phyloP scores from a whole-genome alignment of 108 stramenopile genomes.

The Schizochytrium sp. region DNA sequence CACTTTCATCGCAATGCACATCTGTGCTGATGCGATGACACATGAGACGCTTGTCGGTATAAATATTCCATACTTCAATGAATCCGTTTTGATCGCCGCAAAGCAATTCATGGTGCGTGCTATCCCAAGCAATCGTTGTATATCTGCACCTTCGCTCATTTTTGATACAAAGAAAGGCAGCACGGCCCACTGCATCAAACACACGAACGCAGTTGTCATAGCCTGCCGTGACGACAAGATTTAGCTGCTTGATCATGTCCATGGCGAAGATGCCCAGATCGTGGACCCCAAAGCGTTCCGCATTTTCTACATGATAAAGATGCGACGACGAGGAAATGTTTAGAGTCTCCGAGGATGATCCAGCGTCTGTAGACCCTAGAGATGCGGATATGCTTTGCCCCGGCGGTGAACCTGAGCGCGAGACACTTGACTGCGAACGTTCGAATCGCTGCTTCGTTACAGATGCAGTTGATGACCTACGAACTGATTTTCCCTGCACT shows the following conservation, averaged over 20 bases:
- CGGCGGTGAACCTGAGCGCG: too few relatives aligned
- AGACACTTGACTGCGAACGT: neutral
- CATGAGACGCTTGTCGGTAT: neutral
- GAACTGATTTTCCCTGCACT: neutral
- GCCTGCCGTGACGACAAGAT: neutral
- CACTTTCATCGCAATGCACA: neutral
- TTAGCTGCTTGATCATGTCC: neutral
- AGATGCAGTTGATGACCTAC: neutral
- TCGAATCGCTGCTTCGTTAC: neutral
- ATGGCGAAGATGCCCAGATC: neutral
- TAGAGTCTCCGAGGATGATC: too few relatives aligned
- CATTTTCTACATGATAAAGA: neutral
- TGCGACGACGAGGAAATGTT: too few relatives aligned
- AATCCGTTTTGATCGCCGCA: neutral
- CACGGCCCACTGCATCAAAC: neutral
- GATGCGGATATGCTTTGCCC: too few relatives aligned
- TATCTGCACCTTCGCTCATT: neutral
- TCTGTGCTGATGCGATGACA: neutral
- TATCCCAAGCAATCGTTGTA: neutral
- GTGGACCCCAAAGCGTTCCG: neutral
- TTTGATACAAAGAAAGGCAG: neutral
- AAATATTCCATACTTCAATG: neutral
- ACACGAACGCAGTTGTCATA: constrained; percentile 3
- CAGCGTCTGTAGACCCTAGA: too few relatives aligned
- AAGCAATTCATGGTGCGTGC: neutral